These are phyloP conservation scores for Coniochaeta ligniaria DNA, from an alignment of 2,329 filamentous ascomycete genomes.

Conservation along the genomic window DNA sequence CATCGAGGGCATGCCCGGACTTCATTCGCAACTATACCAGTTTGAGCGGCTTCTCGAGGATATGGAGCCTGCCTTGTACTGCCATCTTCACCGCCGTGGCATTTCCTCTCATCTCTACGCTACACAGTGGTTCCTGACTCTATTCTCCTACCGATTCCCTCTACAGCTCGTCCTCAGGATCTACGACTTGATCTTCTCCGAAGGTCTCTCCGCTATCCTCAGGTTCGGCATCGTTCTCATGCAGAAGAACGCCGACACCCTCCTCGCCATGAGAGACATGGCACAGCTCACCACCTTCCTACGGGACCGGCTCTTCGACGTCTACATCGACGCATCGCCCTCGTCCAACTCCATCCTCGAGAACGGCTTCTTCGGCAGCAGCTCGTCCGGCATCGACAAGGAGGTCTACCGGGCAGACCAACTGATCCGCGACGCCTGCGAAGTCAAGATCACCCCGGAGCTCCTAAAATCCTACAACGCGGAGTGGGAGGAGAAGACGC, in stretches of 20 bases:
- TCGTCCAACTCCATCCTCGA: conserved; percentile 91
- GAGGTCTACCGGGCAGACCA: conserved; percentile 93
- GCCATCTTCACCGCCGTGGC: conserved; percentile 79
- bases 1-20: conserved; percentile 89
- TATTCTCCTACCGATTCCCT: conserved; percentile 98
- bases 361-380: conserved; percentile 94
- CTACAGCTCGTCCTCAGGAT: conserved; percentile 93
- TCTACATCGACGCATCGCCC: conserved; percentile 91
- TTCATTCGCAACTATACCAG: conserved; percentile 89
- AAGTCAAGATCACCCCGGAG: conserved; percentile 76
- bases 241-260: conserved; percentile 78
- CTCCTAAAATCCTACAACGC: conserved; percentile 71
- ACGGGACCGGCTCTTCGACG: conserved; percentile 91
- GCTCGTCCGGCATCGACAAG: conserved; percentile 82
- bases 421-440: conserved; percentile 86
- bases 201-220: conserved; percentile 86
- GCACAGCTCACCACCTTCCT: conserved; percentile 78
- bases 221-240: conserved; percentile 94
- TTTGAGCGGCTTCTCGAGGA: conserved; percentile 94
- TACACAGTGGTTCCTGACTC: conserved; percentile 96
- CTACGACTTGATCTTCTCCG: conserved; percentile 90
- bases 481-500: conserved; percentile 91
- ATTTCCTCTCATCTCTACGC: conserved; percentile 92
- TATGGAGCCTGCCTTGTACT: conserved; percentile 87
- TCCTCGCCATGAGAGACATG: conserved; percentile 89